Base-by-base conservation (phyloP, 306 rosid species). In the Pyrus pyrifolia region DNA sequence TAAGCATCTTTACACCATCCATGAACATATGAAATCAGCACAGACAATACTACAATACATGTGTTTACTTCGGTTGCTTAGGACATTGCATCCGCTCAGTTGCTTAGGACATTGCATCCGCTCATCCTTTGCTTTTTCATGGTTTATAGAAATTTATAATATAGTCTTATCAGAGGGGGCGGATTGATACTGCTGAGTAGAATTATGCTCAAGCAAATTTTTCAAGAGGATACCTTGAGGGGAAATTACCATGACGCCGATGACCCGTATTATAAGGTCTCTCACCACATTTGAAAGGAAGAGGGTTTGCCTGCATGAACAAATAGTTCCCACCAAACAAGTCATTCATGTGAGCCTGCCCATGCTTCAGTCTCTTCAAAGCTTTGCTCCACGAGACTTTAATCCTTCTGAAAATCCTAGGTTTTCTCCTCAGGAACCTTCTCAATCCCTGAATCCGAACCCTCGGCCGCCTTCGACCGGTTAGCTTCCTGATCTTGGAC, bases 281-380 rank as follows among this genome's bases (percentile, higher is more conserved):
- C 19, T 57, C 6, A 66, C 55, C 60, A 11, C 71, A 79, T 25
- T 63, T 73, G 23, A 80, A 58, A 78, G 91, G 86, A 73, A 67
- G 38, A 57, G 73, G 77, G 80, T 81, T 87, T 2, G 29, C 58
- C 52, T 83, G 91, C 89, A 88, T 75, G 5, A 83, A 66, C 29
- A 88, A 60, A 76, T 58, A 83, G 71, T 78, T 88, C 3, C 85
- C 80, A 60, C 85, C 88, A 44, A 88, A 73, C 3, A 88, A 78
- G 82, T 88, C 91, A 46, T 76, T 83, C 71, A 77, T n/a, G 44
- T 86, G 88, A 78, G 72, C 67, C 82, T 81, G 85, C 3, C 92
- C 92, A 33, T 72, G 62, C 85, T 80, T 83, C 82, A 88, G 70
- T 66, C 68, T 86, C 73, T 62, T 73, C 55, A 83, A 74, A 68